Percentiles rank a stretch among this genome's conserved stretches.
phyloP scores from a whole-genome alignment of 257 asterid species.

The Cinchona pubescens region DNA sequence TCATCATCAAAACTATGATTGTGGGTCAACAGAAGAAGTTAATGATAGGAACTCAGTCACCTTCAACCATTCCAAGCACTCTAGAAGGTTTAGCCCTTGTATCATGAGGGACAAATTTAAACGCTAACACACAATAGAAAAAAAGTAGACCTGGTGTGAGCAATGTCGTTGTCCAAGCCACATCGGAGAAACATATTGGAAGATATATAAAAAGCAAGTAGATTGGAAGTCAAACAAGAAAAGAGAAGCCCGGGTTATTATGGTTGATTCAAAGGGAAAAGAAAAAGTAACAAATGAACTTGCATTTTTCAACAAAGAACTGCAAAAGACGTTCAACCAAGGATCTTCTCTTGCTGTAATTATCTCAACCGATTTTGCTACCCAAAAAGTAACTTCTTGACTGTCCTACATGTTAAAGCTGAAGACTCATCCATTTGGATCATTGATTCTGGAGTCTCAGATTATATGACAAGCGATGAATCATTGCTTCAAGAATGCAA shows the following conservation, averaged over 20 bases:
- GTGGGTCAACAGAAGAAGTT: no score
- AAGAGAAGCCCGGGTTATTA: no score
- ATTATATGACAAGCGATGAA: not conserved
- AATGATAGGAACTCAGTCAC: not conserved
- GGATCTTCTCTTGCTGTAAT: no score
- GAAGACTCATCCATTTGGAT: not conserved
- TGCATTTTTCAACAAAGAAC: no score
- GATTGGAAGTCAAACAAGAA: no score
- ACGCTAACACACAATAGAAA: not conserved
- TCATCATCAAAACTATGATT: no score
- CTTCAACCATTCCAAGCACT: not conserved
- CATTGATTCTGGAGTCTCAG: not conserved
- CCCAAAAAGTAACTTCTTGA: not conserved
- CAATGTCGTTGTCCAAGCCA: not conserved
- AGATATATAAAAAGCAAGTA: not conserved
- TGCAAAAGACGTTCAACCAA: not conserved
- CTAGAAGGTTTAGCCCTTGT: not conserved
- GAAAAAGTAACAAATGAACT: no score
- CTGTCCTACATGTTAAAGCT: not conserved
- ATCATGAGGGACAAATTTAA: rapidly evolving
- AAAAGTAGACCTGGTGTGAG: not conserved
- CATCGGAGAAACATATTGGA: not conserved
- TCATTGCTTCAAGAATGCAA: not conserved
- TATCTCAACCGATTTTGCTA: no score
- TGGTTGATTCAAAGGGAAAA: no score